Percentiles rank a stretch among this genome's conserved stretches.
Evolutionary conservation across 805 yeast genomes (phyloP).

Genomic region (Yamadazyma phyllophila): DNA sequence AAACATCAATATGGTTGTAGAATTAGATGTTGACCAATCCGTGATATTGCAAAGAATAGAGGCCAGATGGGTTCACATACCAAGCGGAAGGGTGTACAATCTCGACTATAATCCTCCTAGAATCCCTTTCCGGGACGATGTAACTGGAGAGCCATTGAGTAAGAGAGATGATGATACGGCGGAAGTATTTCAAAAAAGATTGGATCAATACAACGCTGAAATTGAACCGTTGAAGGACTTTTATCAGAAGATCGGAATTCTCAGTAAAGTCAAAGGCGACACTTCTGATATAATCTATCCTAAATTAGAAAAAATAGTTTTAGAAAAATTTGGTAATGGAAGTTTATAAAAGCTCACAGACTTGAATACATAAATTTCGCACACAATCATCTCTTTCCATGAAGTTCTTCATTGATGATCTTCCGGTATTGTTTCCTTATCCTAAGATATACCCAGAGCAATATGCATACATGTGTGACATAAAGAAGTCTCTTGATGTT

Average conservation of each 20-base stretch:
- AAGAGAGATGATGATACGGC: conserved; percentile 84
- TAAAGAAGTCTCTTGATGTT: conserved; percentile 88
- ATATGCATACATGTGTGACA: conserved; percentile 95
- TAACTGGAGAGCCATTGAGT: conserved; percentile 82
- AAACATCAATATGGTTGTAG: conserved; percentile 72
- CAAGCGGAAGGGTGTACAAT: conserved; percentile 86
- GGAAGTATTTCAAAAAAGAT: conserved; percentile 64
- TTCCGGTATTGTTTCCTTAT: conserved; percentile 94
- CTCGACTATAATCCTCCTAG: conserved; percentile 88
- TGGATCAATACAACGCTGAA: conserved; percentile 58
- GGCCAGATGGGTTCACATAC: conserved; percentile 78
- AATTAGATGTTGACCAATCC: conserved; percentile 80
- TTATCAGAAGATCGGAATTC: conserved; percentile 46
- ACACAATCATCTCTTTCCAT: conserved; percentile 16
- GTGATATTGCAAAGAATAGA: conserved; percentile 79
- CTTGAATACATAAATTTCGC: neutral
- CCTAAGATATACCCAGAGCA: conserved; percentile 98
- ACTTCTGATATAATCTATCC: conserved; percentile 86
- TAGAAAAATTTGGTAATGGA: conserved; percentile 1
- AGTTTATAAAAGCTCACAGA: too few relatives aligned
- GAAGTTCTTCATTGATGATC: conserved; percentile 91
- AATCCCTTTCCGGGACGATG: conserved; percentile 74
- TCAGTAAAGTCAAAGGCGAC: conserved; percentile 63
- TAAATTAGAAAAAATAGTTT: conserved; percentile 39
- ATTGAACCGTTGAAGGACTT: conserved; percentile 65